Base-by-base conservation (phyloP, 805 yeast species). In the Teunomyces lycoperdinae region DNA sequence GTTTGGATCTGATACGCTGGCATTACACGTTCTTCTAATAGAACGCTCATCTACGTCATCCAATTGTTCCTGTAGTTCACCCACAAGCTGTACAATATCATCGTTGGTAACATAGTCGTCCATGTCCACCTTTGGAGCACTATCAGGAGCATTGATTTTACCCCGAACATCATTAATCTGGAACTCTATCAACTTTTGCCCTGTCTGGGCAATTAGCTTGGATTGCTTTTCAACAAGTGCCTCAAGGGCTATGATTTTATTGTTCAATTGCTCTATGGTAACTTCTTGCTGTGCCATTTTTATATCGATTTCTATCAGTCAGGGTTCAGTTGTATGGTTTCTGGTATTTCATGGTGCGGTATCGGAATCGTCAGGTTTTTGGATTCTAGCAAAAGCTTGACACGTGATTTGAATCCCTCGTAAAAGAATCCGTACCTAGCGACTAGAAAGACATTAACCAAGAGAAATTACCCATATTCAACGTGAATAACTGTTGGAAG, bases 41-140 rank as follows among this genome's bases (percentile, higher is more conserved):
- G 86, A 79, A 55, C 96, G 78, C 55, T 87, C 88, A 61, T 91
- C 98, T 30, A 87, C 63, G 20, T 78, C 71, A 45, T 87, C 91
- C 58, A 91, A 74, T 67, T 91, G 97, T 7, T 88, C 87, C 66
- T 91, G 97, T 47, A 91, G 70, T 64, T 91, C 98, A 9, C 88
- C 89, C 10, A 90, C 97, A 41, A 91, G 73, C 61, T 89, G 92
- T 3, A 87, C 87, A 9, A 91, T 69, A 60, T 92, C 98, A 49
- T 87, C 95, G 55, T 88, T 85, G 3, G 92, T 82, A 32, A 84
- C 88, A 53, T 76, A 84, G 52, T 85, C 89, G 50, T 80, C 85
- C 44, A 60, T 53, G 45, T 55, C 58, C 24, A 51, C 54, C 14
- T 45, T 49, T 26, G 50, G 40, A 53, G 53, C 46, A 47, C 41